phyloP scores from a whole-genome alignment of 140 eudicot species.

The Senecio squalidus region DNA sequence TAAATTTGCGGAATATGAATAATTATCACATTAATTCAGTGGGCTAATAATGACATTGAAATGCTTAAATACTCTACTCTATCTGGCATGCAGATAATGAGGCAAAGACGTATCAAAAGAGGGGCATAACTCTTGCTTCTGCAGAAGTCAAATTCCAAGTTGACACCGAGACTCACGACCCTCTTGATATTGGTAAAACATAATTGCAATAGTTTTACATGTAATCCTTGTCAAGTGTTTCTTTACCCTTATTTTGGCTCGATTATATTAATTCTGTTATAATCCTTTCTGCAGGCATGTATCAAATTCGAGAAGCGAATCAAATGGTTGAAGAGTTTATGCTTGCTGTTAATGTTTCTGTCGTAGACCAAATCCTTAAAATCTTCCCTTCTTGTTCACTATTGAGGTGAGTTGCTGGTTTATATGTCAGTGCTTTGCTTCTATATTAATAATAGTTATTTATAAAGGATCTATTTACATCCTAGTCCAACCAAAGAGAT shows the following conservation, averaged over 20 bases:
- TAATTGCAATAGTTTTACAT: not conserved
- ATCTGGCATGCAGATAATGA: slow-evolving; percentile 58
- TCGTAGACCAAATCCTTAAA: slow-evolving; percentile 73
- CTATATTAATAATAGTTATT: not conserved
- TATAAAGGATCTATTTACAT: slow-evolving; percentile 33
- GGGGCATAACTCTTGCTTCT: slow-evolving; percentile 96
- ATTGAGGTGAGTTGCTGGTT: slow-evolving; percentile 43
- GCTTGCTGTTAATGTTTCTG: slow-evolving; percentile 97
- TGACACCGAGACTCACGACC: slow-evolving; percentile 98
- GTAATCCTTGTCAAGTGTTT: too few species aligned
- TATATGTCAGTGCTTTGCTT: not conserved
- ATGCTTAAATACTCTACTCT: not conserved
- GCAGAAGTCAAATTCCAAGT: slow-evolving; percentile 98
- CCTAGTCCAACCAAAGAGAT: slow-evolving; percentile 96
- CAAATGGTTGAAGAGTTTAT: slow-evolving; percentile 98
- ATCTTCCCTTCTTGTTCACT: slow-evolving; percentile 72
- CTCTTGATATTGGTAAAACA: slow-evolving; percentile 82
- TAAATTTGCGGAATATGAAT: slow-evolving; percentile 85
- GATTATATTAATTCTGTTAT: not conserved
- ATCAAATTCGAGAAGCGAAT: too few species aligned
- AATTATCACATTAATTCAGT: not conserved
- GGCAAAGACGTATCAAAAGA: slow-evolving; percentile 91
- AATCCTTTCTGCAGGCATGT: slow-evolving; percentile 43
- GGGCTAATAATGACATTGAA: not conserved
- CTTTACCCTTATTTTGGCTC: not conserved